Base-by-base conservation (phyloP, 1,139 yeast genomes). In the Kodamaea suecica region DNA sequence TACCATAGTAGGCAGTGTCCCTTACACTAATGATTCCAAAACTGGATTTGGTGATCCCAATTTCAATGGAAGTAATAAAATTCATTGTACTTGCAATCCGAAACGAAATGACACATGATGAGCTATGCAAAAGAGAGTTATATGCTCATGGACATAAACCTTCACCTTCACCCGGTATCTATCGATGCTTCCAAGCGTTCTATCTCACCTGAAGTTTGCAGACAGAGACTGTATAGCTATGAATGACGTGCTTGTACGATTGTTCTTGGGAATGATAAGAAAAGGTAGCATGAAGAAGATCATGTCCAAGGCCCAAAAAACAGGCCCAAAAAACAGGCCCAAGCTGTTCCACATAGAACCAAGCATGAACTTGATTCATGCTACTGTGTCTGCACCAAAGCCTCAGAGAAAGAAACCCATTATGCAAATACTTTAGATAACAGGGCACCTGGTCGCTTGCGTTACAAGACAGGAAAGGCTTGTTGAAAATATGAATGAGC, bases 391-490 rank as follows among this genome's bases (percentile, higher is more conserved):
- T 3, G 16, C 17, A 11, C 13, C 26, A 6, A n/a, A n/a, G n/a
- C n/a, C 9, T 9, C 21, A 19, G 21, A 26, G 17, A 15, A 13
- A 28, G 3, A 19, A 19, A 19, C 21, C 21, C 9, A 9, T 6
- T 6, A 14, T 35, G 7, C 32, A 17, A 6, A 38, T 48, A 1
- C 40, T 50, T 17, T 42, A 41, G 17, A 43, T 54, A 32, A 50
- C 50, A 27, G 61, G 55, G 35, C 63, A 64, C 38, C 47, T 66
- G 31, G 63, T 59, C 7, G 60, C 59, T 0, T 55, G 61, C 32
- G 59, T 63, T 7, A 12, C 50, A n/a, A 47, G 64, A n/a, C 70
- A 66, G 40, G 58, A 57, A 29, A 36, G 49, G 12, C 66, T 66
- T 39, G 49, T 55, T 8, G 52, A 47, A 16, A 57, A 57, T 34